Base-by-base conservation (phyloP, 768 basidiomycete genomes). In the Clathrus columnatus region DNA sequence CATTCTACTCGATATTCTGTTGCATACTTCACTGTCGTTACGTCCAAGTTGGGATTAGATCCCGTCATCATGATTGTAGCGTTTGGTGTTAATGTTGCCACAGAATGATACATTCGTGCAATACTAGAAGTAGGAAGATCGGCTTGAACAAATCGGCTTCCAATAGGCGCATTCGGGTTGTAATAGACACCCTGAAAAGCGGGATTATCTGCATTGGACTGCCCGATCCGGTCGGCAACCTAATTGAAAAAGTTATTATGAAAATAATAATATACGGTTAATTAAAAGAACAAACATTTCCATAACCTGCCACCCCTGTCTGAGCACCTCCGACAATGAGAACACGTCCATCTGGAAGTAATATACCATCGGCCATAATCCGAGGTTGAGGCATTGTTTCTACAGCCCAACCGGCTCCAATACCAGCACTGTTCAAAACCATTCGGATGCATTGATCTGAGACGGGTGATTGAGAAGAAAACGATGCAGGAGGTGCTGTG, bases 361-460 rank as follows among this genome's bases (percentile, higher is more conserved):
- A 27, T 32, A 65, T 58, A 23, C 58, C 59, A 46, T 65, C 58
- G 0, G 72, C 71, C 46, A 77, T 62, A 7, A 71, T 61, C 14
- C 76, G 62, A n/a, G 67, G 64, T 50, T 71, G 64, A 5, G 74
- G 66, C 70, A 79, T 73, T 18, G 59, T 62, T 52, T 79, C 77
- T 24, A 76, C 71, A 26, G 69, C 62, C 77, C 77, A 78, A 8
- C 73, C 75, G 11, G 63, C 65, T 45, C 68, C 66, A 42, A 75
- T 76, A 4, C 75, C 75, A 21, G 67, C 69, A 2, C 69, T 65
- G 5, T 72, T 74, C 41, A 76, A 62, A 0, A 67, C 66, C 65
- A 78, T 68, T 14, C 73, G 65, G 42, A 68, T 71, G 57, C 76
- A 79, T 51, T 77, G 75, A 42, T 65, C 61, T 0, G 70, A 71